Conservation (phyloP, 768 basidiomycete genomes). For the Tubosaeta brunneosetosa region DNA sequence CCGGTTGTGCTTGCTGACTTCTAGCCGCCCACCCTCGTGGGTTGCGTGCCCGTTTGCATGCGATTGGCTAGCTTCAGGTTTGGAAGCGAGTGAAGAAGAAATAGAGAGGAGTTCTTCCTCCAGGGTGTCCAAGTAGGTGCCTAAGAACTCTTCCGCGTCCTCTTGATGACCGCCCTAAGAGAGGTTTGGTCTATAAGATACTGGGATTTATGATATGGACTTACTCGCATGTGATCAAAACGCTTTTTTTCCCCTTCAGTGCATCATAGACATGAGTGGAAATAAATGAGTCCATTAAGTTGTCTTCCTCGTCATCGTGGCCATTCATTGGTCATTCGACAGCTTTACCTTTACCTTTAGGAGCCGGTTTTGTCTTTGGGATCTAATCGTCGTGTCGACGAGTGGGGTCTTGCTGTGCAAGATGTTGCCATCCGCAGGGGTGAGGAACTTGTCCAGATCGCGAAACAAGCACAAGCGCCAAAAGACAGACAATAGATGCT, state of each 20-base stretch:
- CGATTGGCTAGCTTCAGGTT: slow-evolving; percentile 26
- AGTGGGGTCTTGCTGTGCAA: slow-evolving; percentile 43
- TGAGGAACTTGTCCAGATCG: slow-evolving; percentile 57
- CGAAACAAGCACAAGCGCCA: slow-evolving; percentile 55
- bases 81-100: slow-evolving; percentile 46
- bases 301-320: slow-evolving; percentile 43
- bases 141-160: slow-evolving; percentile 98
- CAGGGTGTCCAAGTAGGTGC: slow-evolving; percentile 91
- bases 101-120: slow-evolving; percentile 85
- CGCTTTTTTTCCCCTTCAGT: slow-evolving; percentile 83
- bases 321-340: slow-evolving; percentile 30
- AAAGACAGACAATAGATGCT: slow-evolving; percentile 90
- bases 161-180: slow-evolving; percentile 86
- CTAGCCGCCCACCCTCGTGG: slow-evolving; percentile 74
- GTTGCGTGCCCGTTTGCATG: slow-evolving; percentile 8
- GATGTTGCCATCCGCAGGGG: slow-evolving; percentile 25
- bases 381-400: slow-evolving; percentile 64
- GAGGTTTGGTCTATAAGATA: slow-evolving; percentile 1
- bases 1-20: slow-evolving; percentile 88
- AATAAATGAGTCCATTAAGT: slow-evolving; percentile 65
- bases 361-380: slow-evolving; percentile 33
- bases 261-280: slow-evolving; percentile 88
- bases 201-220: slow-evolving; percentile 25
- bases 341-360: slow-evolving; percentile 37
- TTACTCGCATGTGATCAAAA: slow-evolving; percentile 87